Base-by-base conservation (phyloP, 805 yeast genomes). In the Yarrowia divulgata region DNA sequence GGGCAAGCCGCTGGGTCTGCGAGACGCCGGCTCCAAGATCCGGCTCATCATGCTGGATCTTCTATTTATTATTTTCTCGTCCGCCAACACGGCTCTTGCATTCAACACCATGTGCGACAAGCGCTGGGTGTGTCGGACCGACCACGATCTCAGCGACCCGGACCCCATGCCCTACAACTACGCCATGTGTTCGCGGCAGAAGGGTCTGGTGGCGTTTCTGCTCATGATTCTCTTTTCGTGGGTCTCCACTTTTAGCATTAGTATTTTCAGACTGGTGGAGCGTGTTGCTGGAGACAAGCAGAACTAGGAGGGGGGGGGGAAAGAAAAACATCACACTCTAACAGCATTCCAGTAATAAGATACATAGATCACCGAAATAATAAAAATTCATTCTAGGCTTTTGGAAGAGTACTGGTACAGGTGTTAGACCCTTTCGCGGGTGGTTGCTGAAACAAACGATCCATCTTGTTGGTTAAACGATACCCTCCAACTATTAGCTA, bases 1-100 rank as follows among this genome's bases (percentile, higher is more conserved):
- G 32, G 96, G 97, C 14, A 90, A 91, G 76, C 99, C 98, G 0
- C 78, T 95, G 62, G 99, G 99, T 0, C 82, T 95, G 55, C 84
- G 99, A 73, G 86, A 91, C 71, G 96, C 98, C 0, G 81, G 86
- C 70, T 91, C 90, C 32, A 95, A 95, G 77, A 85, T 95, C 82
- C 84, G 90, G 74, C 83, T 94, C 70, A 83, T 94, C 71, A 81
- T 93, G 81, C 81, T 93, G 73, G 99, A 95, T 77, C 81, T 94
- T 50, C 79, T 94, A 40, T 92, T 95, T 78, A 91, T 95, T 71
- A 93, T 94, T 29, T 91, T 93, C 75, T 88, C 93, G 16, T 86
- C 96, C 55, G 97, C 98, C 1, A 93, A 93, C 76, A 79, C 94
- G 68, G 87, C 98, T 5, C 82, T 94, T 45, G 86, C 97, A 3